Base-by-base conservation (phyloP, 1,139 yeast species). In the Geotrichum carabidarum region DNA sequence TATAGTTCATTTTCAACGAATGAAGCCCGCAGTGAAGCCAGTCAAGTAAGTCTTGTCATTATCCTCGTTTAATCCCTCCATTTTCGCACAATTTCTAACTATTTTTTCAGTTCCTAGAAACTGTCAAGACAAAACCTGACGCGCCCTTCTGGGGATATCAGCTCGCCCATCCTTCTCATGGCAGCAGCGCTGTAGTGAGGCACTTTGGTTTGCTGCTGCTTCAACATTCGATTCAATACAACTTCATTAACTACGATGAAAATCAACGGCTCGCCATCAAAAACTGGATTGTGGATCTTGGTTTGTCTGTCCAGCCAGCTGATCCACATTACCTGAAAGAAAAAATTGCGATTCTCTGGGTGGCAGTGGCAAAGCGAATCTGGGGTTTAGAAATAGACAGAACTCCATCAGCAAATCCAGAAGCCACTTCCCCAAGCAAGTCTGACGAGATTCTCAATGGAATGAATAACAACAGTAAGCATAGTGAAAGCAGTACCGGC, bases 121-220 rank as follows among this genome's bases (percentile, higher is more conserved):
- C 82, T 11, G 81, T 91, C 45, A 90, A 89, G 66, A 72, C 76
- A 44, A 83, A 86, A 59, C 87, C 84, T 12, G 94, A 90, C 66
- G 85, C 95, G 42, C 97, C 98, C 0, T 81, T 75, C 58, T 90
- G 96, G 93, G 99, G 99, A 1, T 91, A 84, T 71, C 91, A 86
- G 66, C 76, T 93, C 58, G 93, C 95, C 1, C 77, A 77, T 8
- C 80, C 80, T 47, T 83, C 83, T 59, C 79, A 81, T 63, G 80
- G 82, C 49, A 77, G 80, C 55, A 80, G 82, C 63, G 80, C 79
- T 60, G 83, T 87, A 38, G 90, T 91, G 17, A 81, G 97, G 59
- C 97, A 94, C 68, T 94, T 82, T 68, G 99, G 99, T 0, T 75
- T 93, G 52, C 84, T 93, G 22, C 72, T 94, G 57, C 72, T 93